These are phyloP conservation scores for Serendipita vermifera DNA, from an alignment of 768 basidiomycete species.

Conservation along the genomic window DNA sequence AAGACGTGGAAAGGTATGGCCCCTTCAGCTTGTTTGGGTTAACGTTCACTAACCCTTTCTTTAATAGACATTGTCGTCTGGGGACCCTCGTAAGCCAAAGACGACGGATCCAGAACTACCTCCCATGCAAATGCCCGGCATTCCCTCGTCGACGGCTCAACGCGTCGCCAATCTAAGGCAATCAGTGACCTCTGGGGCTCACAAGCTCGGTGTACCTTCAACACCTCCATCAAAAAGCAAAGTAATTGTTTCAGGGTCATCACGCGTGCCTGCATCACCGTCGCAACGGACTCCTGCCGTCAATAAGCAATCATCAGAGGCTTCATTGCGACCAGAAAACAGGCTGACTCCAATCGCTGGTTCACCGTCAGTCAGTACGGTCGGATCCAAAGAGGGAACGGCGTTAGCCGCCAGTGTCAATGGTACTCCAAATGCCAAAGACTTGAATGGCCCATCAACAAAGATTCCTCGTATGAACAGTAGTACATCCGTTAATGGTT, in stretches of 20 bases:
- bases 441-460: constrained; percentile 68
- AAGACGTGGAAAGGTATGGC: constrained; percentile 75
- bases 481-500: constrained; percentile 58
- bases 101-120: constrained; percentile 45
- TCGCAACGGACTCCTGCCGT: constrained; percentile 39
- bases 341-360: constrained; percentile 83
- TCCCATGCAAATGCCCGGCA: constrained; percentile 79
- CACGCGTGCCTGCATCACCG: constrained; percentile 66
- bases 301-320: constrained; percentile 76
- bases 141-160: constrained; percentile 69
- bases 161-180: constrained; percentile 71
- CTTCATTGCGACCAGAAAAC: constrained; percentile 55
- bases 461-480: constrained; percentile 91
- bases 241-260: constrained; percentile 31
- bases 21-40: constrained; percentile 3
- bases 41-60: constrained; percentile 9
- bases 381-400: constrained; percentile 22
- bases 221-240: constrained; percentile 30
- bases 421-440: background rate
- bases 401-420: constrained; percentile 1
- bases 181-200: constrained; percentile 30
- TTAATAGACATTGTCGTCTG: constrained; percentile 65
- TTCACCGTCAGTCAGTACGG: constrained; percentile 74
- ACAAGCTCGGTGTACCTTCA: constrained; percentile 18
- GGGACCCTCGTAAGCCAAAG: constrained; percentile 62